These are phyloP conservation scores for Talaromyces atroroseus DNA, from an alignment of 2,329 filamentous ascomycete genomes.

Conservation along the genomic window DNA sequence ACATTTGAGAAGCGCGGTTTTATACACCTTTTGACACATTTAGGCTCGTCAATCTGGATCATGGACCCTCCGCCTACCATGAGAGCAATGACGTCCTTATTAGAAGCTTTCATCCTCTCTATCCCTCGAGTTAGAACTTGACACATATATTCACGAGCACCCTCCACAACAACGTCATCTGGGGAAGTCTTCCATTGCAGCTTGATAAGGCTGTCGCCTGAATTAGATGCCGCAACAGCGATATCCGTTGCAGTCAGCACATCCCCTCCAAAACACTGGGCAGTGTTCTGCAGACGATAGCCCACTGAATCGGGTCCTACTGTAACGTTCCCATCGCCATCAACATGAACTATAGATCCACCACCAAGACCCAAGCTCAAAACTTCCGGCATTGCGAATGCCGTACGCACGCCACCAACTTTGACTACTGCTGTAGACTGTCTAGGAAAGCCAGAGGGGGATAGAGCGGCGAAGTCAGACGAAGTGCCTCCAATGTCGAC, in stretches of 20 bases:
- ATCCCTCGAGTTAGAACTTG: too few relatives aligned
- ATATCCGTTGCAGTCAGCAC: constrained; percentile 49
- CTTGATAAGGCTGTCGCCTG: too few relatives aligned
- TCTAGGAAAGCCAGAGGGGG: constrained; percentile 55
- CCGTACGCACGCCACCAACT: constrained; percentile 54
- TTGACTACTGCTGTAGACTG: constrained; percentile 56
- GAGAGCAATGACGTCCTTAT: too few relatives aligned
- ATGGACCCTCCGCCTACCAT: neutral
- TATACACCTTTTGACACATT: neutral
- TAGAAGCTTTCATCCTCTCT: too few relatives aligned
- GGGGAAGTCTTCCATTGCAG: neutral
- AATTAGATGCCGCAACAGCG: neutral
- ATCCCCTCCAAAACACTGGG: constrained; percentile 50
- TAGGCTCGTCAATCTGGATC: neutral
- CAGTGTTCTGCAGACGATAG: constrained; percentile 44
- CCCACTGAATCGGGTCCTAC: constrained; percentile 56
- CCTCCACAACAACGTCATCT: constrained; percentile 39
- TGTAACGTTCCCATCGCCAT: constrained; percentile 26
- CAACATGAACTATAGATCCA: constrained; percentile 14
- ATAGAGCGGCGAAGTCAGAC: constrained; percentile 54
- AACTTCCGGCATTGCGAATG: constrained; percentile 55
- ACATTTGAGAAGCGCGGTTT: constrained; percentile 22
- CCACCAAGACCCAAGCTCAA: constrained; percentile 51
- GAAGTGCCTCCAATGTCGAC: constrained; percentile 59
- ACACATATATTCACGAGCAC: too few relatives aligned